Evolutionary conservation across 495 filamentous ascomycete genomes (phyloP).

Genomic region (Aspergillus cristatus): DNA sequence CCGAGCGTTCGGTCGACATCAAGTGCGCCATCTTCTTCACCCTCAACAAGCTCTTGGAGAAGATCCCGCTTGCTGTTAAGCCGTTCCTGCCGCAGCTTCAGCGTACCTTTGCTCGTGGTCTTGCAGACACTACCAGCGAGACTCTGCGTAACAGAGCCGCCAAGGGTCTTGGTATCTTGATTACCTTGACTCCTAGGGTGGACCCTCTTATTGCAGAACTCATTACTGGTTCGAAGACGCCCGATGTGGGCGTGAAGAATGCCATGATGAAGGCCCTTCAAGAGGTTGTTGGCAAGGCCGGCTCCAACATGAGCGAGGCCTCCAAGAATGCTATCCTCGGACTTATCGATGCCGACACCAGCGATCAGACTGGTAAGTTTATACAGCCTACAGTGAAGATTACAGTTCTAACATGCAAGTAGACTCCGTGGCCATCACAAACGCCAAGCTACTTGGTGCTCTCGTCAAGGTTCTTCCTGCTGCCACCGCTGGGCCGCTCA

Average conservation of each 20-base stretch:
- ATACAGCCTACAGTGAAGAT: not conserved
- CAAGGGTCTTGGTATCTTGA: conserved; percentile 91
- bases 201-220: conserved; percentile 87
- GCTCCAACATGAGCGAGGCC: conserved; percentile 83
- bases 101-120: conserved; percentile 88
- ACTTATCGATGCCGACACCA: conserved; percentile 76
- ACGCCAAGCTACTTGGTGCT: conserved; percentile 80
- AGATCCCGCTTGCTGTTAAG: conserved; percentile 92
- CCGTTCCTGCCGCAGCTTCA: conserved; percentile 96
- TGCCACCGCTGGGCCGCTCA: conserved; percentile 53
- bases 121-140: conserved; percentile 90
- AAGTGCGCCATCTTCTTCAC: conserved; percentile 88
- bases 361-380: conserved; percentile 55
- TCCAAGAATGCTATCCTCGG: conserved; percentile 73
- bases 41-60: conserved; percentile 88
- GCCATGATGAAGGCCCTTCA: conserved; percentile 97
- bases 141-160: conserved; percentile 78
- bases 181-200: conserved; percentile 90
- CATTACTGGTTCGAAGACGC: conserved; percentile 85
- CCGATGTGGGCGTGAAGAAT: conserved; percentile 79
- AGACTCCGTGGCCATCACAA: conserved; percentile 73
- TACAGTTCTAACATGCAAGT: conserved; percentile 1
- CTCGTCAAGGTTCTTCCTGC: conserved; percentile 72
- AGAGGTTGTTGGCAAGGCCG: conserved; percentile 92
- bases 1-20: conserved; percentile 88